Evolutionary conservation across 169 alveolate genomes (phyloP).

Genomic region (Babesia bovis): DNA sequence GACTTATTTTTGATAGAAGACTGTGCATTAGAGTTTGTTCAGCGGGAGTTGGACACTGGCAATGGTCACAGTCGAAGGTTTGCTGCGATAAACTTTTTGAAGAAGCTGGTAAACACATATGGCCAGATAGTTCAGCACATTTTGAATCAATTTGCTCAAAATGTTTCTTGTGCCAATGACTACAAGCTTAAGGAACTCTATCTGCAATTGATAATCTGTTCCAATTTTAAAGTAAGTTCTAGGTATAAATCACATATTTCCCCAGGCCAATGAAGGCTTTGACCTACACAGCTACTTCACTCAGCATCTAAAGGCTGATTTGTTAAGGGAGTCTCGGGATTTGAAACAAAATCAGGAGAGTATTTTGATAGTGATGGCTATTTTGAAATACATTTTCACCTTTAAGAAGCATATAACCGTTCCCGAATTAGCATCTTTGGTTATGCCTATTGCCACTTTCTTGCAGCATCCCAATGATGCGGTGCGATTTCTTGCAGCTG

Average conservation of each 20-base stretch:
- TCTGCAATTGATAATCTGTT: constrained; percentile 61
- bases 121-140: constrained; percentile 51
- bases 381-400: constrained; percentile 50
- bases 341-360: constrained; percentile 33
- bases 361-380: constrained; percentile 52
- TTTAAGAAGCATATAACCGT: constrained; percentile 40
- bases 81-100: constrained; percentile 54
- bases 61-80: constrained; percentile 53
- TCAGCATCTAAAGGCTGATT: constrained; percentile 48
- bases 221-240: constrained; percentile 47
- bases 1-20: constrained; percentile 60
- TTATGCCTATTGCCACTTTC: constrained; percentile 32
- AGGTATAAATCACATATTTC: not conserved
- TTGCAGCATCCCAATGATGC: constrained; percentile 54
- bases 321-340: constrained; percentile 35
- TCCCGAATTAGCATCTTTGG: constrained; percentile 33
- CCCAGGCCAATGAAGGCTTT: constrained; percentile 36
- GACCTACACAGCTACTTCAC: constrained; percentile 44
- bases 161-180: constrained; percentile 49
- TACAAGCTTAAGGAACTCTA: constrained; percentile 63
- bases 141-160: constrained; percentile 50
- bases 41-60: constrained; percentile 61
- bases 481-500: constrained; percentile 58
- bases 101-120: constrained; percentile 55
- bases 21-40: constrained; percentile 60